phyloP scores from a whole-genome alignment of 2,329 filamentous ascomycete species.

The Gnomoniopsis sp. region DNA sequence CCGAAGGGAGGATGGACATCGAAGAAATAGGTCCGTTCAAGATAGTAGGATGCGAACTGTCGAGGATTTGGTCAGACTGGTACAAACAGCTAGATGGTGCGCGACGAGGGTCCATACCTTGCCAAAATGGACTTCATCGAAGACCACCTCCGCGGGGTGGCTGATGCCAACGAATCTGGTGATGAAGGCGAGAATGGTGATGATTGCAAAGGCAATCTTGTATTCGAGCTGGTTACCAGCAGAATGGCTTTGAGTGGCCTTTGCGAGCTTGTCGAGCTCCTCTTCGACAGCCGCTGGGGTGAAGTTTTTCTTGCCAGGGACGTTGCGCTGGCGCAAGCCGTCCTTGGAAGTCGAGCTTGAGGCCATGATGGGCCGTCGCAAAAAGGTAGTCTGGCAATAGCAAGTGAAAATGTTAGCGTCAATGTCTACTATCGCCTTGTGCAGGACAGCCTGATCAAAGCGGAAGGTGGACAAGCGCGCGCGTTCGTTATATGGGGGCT shows the following conservation, averaged over 20 bases:
- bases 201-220: slow-evolving; percentile 70
- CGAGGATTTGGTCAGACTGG: slow-evolving; percentile 16
- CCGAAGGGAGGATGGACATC: slow-evolving; percentile 98
- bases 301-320: slow-evolving; percentile 48
- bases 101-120: slow-evolving; percentile 64
- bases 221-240: slow-evolving; percentile 74
- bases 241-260: slow-evolving; percentile 33
- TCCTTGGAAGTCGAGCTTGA: slow-evolving; percentile 51
- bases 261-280: slow-evolving; percentile 50
- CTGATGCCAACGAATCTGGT: slow-evolving; percentile 96
- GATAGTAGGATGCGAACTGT: slow-evolving; percentile 75
- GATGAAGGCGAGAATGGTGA: slow-evolving; percentile 80
- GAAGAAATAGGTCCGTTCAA: slow-evolving; percentile 98
- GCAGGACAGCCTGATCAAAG: slow-evolving; percentile 7
- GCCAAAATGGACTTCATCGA: slow-evolving; percentile 98
- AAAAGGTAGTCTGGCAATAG: background rate
- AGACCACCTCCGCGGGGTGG: slow-evolving; percentile 94
- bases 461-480: slow-evolving; percentile 14
- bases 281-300: slow-evolving; percentile 38
- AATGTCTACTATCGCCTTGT: background rate
- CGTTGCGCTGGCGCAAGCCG: slow-evolving; percentile 58
- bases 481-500: background rate
- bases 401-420: background rate
- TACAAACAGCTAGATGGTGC: background rate
- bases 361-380: slow-evolving; percentile 37